These are phyloP conservation scores for Multifurca ochricompacta DNA, from an alignment of 768 basidiomycete genomes.

Conservation along the genomic window DNA sequence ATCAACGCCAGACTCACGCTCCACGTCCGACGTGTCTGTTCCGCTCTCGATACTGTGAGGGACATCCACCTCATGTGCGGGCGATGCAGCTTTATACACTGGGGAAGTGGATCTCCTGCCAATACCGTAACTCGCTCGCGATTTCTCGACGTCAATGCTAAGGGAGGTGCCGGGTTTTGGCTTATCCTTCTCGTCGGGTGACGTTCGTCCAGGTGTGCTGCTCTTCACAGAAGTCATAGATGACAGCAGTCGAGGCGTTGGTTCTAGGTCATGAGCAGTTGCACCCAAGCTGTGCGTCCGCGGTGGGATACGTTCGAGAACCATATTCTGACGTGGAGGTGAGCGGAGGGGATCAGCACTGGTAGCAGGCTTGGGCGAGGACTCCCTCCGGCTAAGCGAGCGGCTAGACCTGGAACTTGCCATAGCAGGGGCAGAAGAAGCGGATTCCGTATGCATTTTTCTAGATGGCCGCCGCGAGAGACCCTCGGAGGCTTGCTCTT, in stretches of 20 bases:
- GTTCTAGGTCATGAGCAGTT: neutral
- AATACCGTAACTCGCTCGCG: slow-evolving; percentile 1
- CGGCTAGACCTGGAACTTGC: neutral
- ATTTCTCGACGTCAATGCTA: slow-evolving; percentile 27
- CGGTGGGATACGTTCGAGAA: slow-evolving; percentile 19
- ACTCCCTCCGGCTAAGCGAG: slow-evolving; percentile 8
- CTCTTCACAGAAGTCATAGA: neutral
- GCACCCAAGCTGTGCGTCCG: slow-evolving; percentile 16
- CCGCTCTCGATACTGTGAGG: slow-evolving; percentile 68
- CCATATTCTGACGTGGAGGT: slow-evolving; percentile 18
- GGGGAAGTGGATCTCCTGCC: slow-evolving; percentile 24
- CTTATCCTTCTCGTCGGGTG: slow-evolving; percentile 25
- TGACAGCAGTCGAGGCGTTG: neutral
- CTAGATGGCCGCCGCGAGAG: slow-evolving; percentile 5
- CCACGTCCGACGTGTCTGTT: slow-evolving; percentile 56
- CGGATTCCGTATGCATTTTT: neutral
- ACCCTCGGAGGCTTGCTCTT: neutral
- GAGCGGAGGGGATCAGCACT: slow-evolving; percentile 25
- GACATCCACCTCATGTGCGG: slow-evolving; percentile 59
- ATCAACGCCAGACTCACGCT: slow-evolving; percentile 34
- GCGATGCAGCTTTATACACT: slow-evolving; percentile 41
- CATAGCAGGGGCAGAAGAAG: neutral
- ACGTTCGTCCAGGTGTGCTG: slow-evolving; percentile 22
- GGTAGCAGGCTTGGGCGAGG: neutral
- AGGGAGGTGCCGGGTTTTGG: slow-evolving; percentile 22